phyloP scores from a whole-genome alignment of 2,329 filamentous ascomycete species.

The Intubia oerlemansii region DNA sequence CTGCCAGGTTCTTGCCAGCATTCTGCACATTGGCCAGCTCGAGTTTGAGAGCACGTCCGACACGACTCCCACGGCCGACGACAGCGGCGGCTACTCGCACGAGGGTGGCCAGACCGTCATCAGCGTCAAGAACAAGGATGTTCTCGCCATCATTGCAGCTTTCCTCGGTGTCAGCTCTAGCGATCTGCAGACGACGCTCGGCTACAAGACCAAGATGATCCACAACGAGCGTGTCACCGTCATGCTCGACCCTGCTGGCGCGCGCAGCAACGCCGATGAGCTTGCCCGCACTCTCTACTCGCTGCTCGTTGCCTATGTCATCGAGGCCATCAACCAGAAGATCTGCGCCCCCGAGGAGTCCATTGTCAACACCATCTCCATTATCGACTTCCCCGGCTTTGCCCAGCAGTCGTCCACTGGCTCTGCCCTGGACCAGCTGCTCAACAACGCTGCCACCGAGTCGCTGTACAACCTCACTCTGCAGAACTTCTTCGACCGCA shows the following conservation, averaged over 20 bases:
- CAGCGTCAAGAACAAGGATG: constrained; percentile 82
- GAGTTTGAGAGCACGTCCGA: constrained; percentile 72
- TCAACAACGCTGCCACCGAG: constrained; percentile 88
- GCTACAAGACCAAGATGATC: constrained; percentile 93
- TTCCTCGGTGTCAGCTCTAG: constrained; percentile 71
- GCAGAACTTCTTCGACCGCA: constrained; percentile 89
- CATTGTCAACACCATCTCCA: constrained; percentile 81
- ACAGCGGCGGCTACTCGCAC: constrained; percentile 90
- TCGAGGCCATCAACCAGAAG: constrained; percentile 79
- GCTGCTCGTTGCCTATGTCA: constrained; percentile 78
- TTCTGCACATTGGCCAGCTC: constrained; percentile 92
- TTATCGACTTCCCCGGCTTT: constrained; percentile 94
- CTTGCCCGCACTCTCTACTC: constrained; percentile 85
- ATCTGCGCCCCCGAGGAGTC: constrained; percentile 73
- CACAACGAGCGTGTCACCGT: constrained; percentile 94
- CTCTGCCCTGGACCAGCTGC: constrained; percentile 72
- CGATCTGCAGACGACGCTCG: constrained; percentile 71
- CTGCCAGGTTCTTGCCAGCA: constrained; percentile 80
- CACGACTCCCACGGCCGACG: constrained; percentile 62
- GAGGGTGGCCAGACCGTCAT: constrained; percentile 78
- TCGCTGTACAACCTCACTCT: constrained; percentile 82
- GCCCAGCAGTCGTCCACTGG: constrained; percentile 64
- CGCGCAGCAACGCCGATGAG: constrained; percentile 81
- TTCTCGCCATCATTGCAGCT: constrained; percentile 68
- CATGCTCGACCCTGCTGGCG: constrained; percentile 85